Evolutionary conservation across 2,329 filamentous ascomycete species (phyloP).

Genomic region (Colletotrichum sublineola): DNA sequence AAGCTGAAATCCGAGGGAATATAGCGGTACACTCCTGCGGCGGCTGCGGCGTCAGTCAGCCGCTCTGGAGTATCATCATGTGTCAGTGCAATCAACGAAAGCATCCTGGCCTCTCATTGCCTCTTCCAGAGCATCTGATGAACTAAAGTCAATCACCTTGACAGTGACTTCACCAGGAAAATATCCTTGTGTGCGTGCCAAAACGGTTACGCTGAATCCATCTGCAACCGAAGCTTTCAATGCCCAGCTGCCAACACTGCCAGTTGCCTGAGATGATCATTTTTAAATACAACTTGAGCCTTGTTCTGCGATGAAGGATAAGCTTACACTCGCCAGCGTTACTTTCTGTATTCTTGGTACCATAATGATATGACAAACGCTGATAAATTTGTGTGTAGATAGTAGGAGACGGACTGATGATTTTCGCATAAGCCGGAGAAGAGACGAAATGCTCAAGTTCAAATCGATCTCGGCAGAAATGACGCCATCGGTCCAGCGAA

Average conservation of each 20-base stretch:
- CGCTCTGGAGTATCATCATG: slow-evolving; percentile 58
- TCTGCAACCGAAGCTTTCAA: slow-evolving; percentile 48
- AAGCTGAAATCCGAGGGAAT: slow-evolving; percentile 70
- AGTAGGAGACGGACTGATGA: not conserved
- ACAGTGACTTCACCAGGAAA: slow-evolving; percentile 54
- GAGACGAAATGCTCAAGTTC: not conserved
- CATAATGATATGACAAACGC: not conserved
- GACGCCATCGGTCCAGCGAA: not conserved
- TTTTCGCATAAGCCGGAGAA: not conserved
- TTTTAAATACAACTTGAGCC: not conserved
- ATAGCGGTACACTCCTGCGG: slow-evolving; percentile 72
- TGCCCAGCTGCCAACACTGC: slow-evolving; percentile 51
- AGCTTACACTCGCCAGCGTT: slow-evolving; percentile 51
- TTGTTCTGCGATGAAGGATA: not conserved
- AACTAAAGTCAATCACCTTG: slow-evolving; percentile 62
- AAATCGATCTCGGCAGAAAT: too few relatives aligned
- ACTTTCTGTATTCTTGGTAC: slow-evolving; percentile 52
- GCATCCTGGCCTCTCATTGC: slow-evolving; percentile 70
- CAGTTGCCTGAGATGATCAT: slow-evolving; percentile 45
- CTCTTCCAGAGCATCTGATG: slow-evolving; percentile 59
- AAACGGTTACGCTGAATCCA: slow-evolving; percentile 62
- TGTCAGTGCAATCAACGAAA: slow-evolving; percentile 57
- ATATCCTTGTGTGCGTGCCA: slow-evolving; percentile 58
- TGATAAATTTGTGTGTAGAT: not conserved
- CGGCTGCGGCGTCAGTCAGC: slow-evolving; percentile 67